Percentiles rank a stretch among this genome's conserved stretches.
Evolutionary conservation across 148 eudicot genomes (phyloP).

Genomic region (Rhododendron ovatum): DNA sequence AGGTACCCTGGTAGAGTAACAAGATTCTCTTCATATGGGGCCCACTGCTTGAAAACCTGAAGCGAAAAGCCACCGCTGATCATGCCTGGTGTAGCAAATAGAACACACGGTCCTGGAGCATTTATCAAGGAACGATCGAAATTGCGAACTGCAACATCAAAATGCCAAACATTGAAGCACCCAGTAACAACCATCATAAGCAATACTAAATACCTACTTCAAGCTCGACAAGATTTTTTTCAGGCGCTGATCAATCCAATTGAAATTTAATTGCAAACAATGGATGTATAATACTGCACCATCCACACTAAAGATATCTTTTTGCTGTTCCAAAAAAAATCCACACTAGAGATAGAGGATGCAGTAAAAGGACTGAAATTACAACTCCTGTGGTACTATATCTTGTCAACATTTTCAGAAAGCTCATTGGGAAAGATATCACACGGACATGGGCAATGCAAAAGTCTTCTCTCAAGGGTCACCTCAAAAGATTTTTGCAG

Average conservation of each 20-base stretch:
- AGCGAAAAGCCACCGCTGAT: constrained; percentile 91
- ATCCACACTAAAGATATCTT: background rate
- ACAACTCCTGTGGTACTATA: background rate
- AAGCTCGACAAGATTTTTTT: background rate
- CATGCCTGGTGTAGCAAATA: constrained; percentile 98
- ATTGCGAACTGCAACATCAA: constrained; percentile 49
- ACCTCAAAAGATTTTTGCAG: background rate
- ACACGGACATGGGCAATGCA: background rate
- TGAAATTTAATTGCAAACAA: background rate
- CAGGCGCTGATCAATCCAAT: background rate
- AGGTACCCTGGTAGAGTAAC: constrained; percentile 79
- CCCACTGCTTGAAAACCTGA: constrained; percentile 96
- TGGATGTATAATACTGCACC: background rate
- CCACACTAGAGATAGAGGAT: background rate
- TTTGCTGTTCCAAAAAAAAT: too few relatives aligned
- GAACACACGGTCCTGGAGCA: constrained; percentile 94
- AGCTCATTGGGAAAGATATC: background rate
- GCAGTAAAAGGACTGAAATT: background rate
- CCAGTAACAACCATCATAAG: constrained; percentile 8
- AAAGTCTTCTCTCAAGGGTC: background rate
- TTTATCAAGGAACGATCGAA: constrained; percentile 87
- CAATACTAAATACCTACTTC: too few relatives aligned
- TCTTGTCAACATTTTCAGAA: background rate
- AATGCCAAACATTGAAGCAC: background rate
- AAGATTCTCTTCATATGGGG: constrained; percentile 79